Percentiles rank a stretch among this genome's conserved stretches.
phyloP scores from a whole-genome alignment of 257 asterid species.

The Scutellaria galericulata region DNA sequence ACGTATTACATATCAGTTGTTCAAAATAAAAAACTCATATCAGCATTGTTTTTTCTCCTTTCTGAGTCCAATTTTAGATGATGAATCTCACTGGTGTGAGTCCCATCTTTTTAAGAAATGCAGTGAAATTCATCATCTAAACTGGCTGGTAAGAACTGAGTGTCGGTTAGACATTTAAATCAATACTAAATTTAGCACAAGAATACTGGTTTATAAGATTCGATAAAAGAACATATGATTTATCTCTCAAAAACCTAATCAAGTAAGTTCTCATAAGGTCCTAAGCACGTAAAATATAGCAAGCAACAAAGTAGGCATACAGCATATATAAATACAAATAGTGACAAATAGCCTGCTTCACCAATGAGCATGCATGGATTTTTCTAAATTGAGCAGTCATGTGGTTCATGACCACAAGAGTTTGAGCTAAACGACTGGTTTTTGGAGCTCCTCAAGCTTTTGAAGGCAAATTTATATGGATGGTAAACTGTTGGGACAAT shows the following conservation, averaged over 20 bases:
- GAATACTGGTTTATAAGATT: slow-evolving; percentile 4
- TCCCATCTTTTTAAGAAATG: neutral
- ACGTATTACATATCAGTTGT: too few relatives aligned
- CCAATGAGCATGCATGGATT: neutral
- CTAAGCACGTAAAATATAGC: neutral
- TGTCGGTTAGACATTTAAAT: neutral
- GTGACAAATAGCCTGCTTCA: neutral
- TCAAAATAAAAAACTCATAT: too few relatives aligned
- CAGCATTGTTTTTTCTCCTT: too few relatives aligned
- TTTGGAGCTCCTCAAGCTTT: neutral
- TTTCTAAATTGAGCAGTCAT: neutral
- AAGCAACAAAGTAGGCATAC: neutral
- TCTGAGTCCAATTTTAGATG: too few relatives aligned
- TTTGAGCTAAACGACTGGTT: neutral
- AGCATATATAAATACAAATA: neutral
- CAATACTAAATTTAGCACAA: neutral
- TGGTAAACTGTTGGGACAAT: neutral
- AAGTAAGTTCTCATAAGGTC: slow-evolving; percentile 17
- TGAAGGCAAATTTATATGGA: neutral
- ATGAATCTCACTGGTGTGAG: too few relatives aligned
- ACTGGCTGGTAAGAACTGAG: slow-evolving; percentile 1
- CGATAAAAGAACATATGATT: neutral
- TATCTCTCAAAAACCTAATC: slow-evolving; percentile 4
- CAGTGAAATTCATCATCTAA: slow-evolving; percentile 19
- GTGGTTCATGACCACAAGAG: neutral